These are phyloP conservation scores for Suhomyces panamericanus DNA, from an alignment of 1,139 yeast species.

Conservation along the genomic window DNA sequence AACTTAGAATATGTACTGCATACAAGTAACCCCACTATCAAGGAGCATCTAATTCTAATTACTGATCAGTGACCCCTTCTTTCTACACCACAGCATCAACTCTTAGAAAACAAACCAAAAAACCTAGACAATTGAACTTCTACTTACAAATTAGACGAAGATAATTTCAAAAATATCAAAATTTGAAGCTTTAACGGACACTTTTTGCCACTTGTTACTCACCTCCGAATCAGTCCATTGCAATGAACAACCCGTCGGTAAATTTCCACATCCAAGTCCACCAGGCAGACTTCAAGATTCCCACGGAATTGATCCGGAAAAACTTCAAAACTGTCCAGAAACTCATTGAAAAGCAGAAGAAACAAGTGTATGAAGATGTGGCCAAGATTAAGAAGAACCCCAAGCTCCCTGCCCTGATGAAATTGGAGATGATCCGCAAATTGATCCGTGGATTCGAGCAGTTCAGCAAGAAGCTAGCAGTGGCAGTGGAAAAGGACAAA, in stretches of 20 bases:
- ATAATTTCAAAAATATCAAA: neutral
- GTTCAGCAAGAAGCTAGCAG: conserved; percentile 45
- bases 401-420: conserved; percentile 23
- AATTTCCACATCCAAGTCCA: conserved; percentile 46
- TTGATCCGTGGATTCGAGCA: conserved; percentile 48
- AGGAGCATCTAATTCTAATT: too few species aligned
- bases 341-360: conserved; percentile 55
- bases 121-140: too few species aligned
- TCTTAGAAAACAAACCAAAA: too few species aligned
- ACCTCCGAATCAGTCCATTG: neutral
- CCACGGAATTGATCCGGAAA: conserved; percentile 58
- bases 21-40: neutral
- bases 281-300: conserved; percentile 59
- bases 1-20: neutral
- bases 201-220: neutral
- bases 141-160: too few species aligned
- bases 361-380: conserved; percentile 41
- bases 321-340: conserved; percentile 59
- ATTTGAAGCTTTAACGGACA: neutral
- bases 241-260: conserved; percentile 43
- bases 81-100: too few species aligned
- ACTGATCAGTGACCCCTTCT: too few species aligned
- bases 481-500: conserved; percentile 46
- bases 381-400: conserved; percentile 33
- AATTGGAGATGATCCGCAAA: conserved; percentile 34